Base-by-base conservation (phyloP, 2,329 filamentous ascomycete genomes). In the Pseudodiploospora longispora region DNA sequence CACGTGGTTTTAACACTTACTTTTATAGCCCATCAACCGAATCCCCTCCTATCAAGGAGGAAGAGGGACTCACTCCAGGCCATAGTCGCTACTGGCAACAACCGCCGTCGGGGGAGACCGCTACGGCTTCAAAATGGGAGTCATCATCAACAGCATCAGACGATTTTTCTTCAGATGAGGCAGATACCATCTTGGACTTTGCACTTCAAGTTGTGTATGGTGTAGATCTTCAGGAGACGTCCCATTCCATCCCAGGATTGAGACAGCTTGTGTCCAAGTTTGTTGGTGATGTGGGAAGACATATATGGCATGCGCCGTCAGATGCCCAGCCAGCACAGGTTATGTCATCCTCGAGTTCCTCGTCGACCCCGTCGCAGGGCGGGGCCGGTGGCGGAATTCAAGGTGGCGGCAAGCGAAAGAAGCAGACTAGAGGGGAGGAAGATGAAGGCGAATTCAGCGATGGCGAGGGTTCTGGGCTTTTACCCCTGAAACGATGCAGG, bases 121-220 rank as follows among this genome's bases (percentile, higher is more conserved):
- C 48, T 19, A 27, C 39, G 8, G 32, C 27, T 34, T 29, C 40
- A 8, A 49, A 35, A 40, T 56, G 51, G 40, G 54, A 56, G 28
- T 48, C 50, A 6, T 43, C 47, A 8, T 55, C 54, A 3, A 52
- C 54, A 4, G 51, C 52, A 1, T 58, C 57, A 4, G 59, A 63
- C 6, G 61, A 64, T 36, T 48, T 59, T 6, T 56, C 61, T 0
- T 44, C 52, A 3, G 61, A 65, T 2, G 65, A 68, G 41, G 57
- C 59, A 10, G 63, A 65, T 10, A 50, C 55, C 0, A 48, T 68
- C 2, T 54, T 68, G 12, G 59, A 60, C 35, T 67, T 65, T 38
- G 55, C 59, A 0, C 55, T 68, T 0, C 65, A 68, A 31, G 40
- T 66, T 0, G 58, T 62, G 5, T 68, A 67, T 41, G 65, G 65